Base-by-base conservation (phyloP, 768 basidiomycete genomes). In the Pleurotus pulmonarius region DNA sequence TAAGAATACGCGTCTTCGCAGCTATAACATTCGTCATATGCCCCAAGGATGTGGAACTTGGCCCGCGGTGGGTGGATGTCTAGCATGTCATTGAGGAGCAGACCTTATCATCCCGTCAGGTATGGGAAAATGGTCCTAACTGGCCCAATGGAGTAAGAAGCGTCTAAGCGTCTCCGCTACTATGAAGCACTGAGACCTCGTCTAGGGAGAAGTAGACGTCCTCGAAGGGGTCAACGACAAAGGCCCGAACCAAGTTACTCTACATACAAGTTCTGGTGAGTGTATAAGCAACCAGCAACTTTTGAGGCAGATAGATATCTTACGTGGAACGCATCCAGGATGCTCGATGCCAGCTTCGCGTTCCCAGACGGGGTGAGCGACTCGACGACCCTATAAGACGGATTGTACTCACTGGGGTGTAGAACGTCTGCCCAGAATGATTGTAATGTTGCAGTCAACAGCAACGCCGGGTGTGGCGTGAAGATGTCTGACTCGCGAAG, bases 161-260 rank as follows among this genome's bases (percentile, higher is more conserved):
- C 18, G 39, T 48, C 29, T 34, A 11, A 34, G 9, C 1, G 8
- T 34, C 29, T 11, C 29, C 8, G 9, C 29, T 11, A 34, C 29
- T 34, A 34, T 34, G 11, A 24, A 29, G 2, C 48, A 20, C 29
- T 41, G 52, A 49, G 13, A 45, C 26, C 38, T 38, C 41, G 49
- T 60, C 22, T 58, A 77, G 73, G 79, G 78, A 11, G 72, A 77
- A 56, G 67, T 77, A 18, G 78, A 84, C 62, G 79, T 83, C 34
- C 60, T 83, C 16, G 81, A 83, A 62, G 81, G 83, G 44, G 79
- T 86, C 11, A 87, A 88, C 62, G 71, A 84, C 60, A 71, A 76
- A 49, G 58, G 61, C 5, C 79, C 82, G 0, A 82, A 87, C 60
- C 66, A 72, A 44, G 75, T 75, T 0, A 79, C 83, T 0, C 72